These are phyloP conservation scores for Xylaria sp. DNA, from an alignment of 2,329 filamentous ascomycete genomes.

Conservation along the genomic window DNA sequence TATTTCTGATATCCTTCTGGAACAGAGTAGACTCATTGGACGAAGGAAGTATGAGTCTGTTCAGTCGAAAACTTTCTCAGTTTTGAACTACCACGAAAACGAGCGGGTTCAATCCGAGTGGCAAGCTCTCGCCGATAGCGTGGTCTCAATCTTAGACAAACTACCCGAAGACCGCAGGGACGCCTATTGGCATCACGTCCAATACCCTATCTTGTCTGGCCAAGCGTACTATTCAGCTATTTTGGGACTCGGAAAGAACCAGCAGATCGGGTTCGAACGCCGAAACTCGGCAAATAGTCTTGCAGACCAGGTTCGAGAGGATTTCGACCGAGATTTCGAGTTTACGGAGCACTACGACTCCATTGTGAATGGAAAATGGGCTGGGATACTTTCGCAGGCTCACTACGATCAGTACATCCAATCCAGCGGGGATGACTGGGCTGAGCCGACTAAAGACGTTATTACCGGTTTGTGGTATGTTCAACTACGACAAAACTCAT, in stretches of 20 bases:
- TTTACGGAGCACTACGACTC: constrained; percentile 62
- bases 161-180: constrained; percentile 57
- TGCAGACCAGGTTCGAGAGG: constrained; percentile 56
- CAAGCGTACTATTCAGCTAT: constrained; percentile 62
- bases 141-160: constrained; percentile 56
- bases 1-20: constrained; percentile 61
- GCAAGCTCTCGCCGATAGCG: constrained; percentile 57
- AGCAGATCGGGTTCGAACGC: constrained; percentile 64
- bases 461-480: constrained; percentile 63
- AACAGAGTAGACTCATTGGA: constrained; percentile 60
- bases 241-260: constrained; percentile 60
- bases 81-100: constrained; percentile 69
- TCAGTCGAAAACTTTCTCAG: constrained; percentile 64
- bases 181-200: constrained; percentile 68
- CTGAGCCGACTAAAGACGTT: constrained; percentile 66
- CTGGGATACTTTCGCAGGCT: constrained; percentile 62
- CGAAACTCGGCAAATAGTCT: constrained; percentile 65
- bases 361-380: constrained; percentile 65
- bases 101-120: constrained; percentile 64
- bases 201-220: constrained; percentile 68
- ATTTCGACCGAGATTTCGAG: constrained; percentile 62
- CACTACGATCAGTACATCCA: constrained; percentile 58
- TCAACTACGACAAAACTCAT: constrained; percentile 59
- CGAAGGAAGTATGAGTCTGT: constrained; percentile 70
- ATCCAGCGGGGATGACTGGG: constrained; percentile 67